These are phyloP conservation scores for Pyricularia sp. DNA, from an alignment of 2,329 filamentous ascomycete species.

Conservation along the genomic window DNA sequence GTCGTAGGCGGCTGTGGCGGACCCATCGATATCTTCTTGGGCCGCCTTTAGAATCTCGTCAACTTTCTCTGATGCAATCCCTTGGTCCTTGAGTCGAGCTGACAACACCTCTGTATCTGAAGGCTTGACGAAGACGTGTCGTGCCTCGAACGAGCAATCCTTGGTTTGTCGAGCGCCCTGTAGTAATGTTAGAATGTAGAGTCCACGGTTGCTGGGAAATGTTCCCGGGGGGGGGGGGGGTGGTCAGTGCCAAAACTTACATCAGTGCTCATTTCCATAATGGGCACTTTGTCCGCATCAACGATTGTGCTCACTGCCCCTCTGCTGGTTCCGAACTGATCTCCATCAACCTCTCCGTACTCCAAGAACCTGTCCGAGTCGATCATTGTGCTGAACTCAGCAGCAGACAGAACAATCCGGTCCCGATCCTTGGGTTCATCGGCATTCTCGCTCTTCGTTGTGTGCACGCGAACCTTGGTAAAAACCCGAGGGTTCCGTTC, in stretches of 20 bases:
- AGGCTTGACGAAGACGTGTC: slow-evolving; percentile 43
- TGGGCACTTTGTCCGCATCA: slow-evolving; percentile 48
- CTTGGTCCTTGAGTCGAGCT: slow-evolving; percentile 29
- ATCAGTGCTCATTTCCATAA: slow-evolving; percentile 43
- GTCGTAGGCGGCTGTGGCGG: slow-evolving; percentile 34
- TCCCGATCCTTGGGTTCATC: slow-evolving; percentile 30
- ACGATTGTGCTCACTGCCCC: slow-evolving; percentile 41
- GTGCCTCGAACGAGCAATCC: slow-evolving; percentile 45
- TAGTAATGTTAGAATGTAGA: not conserved
- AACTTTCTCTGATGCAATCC: slow-evolving; percentile 35
- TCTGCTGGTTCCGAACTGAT: slow-evolving; percentile 46
- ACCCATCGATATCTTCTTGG: slow-evolving; percentile 30
- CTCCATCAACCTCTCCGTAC: slow-evolving; percentile 37
- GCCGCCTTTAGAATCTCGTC: slow-evolving; percentile 30
- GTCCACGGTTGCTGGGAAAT: not conserved
- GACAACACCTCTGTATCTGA: slow-evolving; percentile 27
- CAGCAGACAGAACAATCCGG: slow-evolving; percentile 42
- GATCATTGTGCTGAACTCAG: slow-evolving; percentile 46
- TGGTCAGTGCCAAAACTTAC: slow-evolving; percentile 28
- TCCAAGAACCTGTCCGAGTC: slow-evolving; percentile 52
- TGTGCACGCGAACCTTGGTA: slow-evolving; percentile 45
- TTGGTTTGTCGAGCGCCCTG: slow-evolving; percentile 48
- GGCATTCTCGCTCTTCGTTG: slow-evolving; percentile 43
- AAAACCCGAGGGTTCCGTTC: slow-evolving; percentile 58
- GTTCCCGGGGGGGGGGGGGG: not conserved